Conservation (phyloP, 805 yeast genomes). For the Kuraishia molischiana region DNA sequence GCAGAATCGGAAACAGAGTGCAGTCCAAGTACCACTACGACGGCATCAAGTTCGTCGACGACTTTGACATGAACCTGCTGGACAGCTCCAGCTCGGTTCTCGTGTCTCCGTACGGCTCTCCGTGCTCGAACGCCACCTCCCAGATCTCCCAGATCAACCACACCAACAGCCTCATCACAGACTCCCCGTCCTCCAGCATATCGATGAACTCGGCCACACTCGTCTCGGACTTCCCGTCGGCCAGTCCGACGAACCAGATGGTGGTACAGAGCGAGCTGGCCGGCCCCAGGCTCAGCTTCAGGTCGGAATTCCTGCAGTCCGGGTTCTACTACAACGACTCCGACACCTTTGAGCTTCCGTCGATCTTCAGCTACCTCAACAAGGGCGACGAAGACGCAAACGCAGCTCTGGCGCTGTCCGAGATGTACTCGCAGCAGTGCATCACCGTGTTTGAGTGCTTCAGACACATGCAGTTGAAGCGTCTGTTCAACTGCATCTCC, state of each 20-base stretch:
- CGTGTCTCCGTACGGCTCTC: conserved; percentile 3
- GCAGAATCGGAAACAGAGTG: conserved; percentile 76
- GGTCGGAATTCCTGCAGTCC: neutral
- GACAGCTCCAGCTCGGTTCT: neutral
- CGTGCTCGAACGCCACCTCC: conserved; percentile 2
- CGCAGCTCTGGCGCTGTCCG: conserved; percentile 29
- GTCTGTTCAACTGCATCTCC: conserved; percentile 41
- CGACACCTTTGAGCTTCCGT: neutral
- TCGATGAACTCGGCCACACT: conserved; percentile 4
- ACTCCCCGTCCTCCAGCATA: conserved; percentile 6
- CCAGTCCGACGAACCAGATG: too few species aligned
- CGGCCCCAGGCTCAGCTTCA: neutral
- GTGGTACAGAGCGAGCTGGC: neutral
- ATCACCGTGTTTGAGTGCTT: conserved; percentile 54
- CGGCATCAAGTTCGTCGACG: conserved; percentile 45
- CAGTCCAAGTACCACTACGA: conserved; percentile 82
- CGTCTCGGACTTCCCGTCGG: neutral
- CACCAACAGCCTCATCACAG: conserved; percentile 1
- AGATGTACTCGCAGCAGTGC: conserved; percentile 57
- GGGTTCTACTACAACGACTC: neutral
- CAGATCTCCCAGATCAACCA: neutral
- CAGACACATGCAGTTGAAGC: conserved; percentile 56
- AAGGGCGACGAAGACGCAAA: neutral
- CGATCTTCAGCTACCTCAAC: neutral
- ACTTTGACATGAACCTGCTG: conserved; percentile 7